A percentile compares a stretch with the other conserved stretches of the same genome.
These are phyloP conservation scores for Phytophthora citricola DNA, from an alignment of 352 stramenopile genomes.

Conservation along the genomic window DNA sequence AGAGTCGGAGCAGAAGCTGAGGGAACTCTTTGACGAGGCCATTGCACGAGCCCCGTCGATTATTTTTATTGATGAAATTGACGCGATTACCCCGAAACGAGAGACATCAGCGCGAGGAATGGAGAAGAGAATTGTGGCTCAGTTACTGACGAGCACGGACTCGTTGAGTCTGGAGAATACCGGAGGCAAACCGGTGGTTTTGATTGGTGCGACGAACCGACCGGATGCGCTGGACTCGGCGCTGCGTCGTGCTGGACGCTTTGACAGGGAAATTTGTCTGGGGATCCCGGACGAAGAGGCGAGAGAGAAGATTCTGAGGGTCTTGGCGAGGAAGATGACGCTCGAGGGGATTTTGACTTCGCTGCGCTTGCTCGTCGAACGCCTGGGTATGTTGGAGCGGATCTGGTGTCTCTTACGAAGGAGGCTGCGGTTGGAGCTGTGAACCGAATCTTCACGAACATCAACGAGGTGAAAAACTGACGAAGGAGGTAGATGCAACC, in stretches of 20 bases:
- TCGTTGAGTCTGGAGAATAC: slow-evolving; percentile 90
- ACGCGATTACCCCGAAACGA: slow-evolving; percentile 96
- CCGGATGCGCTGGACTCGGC: slow-evolving; percentile 97
- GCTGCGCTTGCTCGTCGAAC: slow-evolving; percentile 92
- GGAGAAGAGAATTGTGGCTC: slow-evolving; percentile 97
- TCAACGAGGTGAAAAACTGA: slow-evolving; percentile 40
- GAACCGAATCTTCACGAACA: slow-evolving; percentile 97
- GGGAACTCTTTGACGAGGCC: slow-evolving; percentile 96
- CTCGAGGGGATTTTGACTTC: slow-evolving; percentile 95
- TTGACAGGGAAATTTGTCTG: slow-evolving; percentile 98
- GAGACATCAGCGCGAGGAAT: slow-evolving; percentile 94
- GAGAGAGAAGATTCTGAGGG: slow-evolving; percentile 94
- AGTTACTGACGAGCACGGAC: slow-evolving; percentile 95
- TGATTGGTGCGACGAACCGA: slow-evolving; percentile 98
- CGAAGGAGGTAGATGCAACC: slow-evolving; percentile 16
- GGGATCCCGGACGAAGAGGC: slow-evolving; percentile 97
- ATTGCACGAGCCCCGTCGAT: slow-evolving; percentile 95
- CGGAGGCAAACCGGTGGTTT: slow-evolving; percentile 93
- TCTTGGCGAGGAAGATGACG: slow-evolving; percentile 95
- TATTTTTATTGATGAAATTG: slow-evolving; percentile 99
- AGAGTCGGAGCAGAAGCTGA: slow-evolving; percentile 88
- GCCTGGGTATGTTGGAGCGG: slow-evolving; percentile 98
- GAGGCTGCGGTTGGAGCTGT: slow-evolving; percentile 98
- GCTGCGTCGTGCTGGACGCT: slow-evolving; percentile 95
- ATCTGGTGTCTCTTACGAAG: slow-evolving; percentile 97